Evolutionary conservation across 139 green algal genomes (phyloP).

Genomic region (Chlorella vulgaris): DNA sequence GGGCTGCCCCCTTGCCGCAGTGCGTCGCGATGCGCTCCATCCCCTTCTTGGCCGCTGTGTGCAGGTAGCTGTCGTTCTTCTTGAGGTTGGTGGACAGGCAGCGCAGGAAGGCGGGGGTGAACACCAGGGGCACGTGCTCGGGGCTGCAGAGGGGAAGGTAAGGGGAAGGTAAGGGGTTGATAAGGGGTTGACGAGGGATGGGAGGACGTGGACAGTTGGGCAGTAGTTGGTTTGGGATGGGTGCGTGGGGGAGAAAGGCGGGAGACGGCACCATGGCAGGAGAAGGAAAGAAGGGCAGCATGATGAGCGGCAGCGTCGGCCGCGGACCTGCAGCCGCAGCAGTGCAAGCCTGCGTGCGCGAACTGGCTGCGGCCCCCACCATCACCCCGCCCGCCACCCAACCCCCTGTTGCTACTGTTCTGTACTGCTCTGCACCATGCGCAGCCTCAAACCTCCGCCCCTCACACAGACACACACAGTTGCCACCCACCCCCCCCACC

Average conservation of each 20-base stretch:
- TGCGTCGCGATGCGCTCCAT: conserved; percentile 45
- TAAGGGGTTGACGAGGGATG: too few species aligned
- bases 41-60: conserved; percentile 59
- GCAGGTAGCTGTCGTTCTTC: conserved; percentile 61
- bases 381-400: neutral
- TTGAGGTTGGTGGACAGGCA: conserved; percentile 58
- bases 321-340: too few species aligned
- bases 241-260: too few species aligned
- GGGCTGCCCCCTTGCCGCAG: conserved; percentile 1
- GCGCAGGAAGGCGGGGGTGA: conserved; percentile 59
- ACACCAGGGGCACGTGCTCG: conserved; percentile 50
- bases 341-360: too few species aligned
- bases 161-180: neutral
- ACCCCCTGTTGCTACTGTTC: neutral
- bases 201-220: too few species aligned
- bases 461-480: neutral
- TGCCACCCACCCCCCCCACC: too few species aligned
- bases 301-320: too few species aligned
- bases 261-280: too few species aligned
- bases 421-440: neutral
- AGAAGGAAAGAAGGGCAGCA: too few species aligned
- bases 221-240: too few species aligned
- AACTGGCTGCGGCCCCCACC: too few species aligned
- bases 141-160: conserved; percentile 24
- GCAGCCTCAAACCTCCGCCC: neutral